Evolutionary conservation across 768 basidiomycete genomes (phyloP), one percentile per base, ranked within the genome.

Genomic region (Leucosporidium creatinivorum): DNA sequence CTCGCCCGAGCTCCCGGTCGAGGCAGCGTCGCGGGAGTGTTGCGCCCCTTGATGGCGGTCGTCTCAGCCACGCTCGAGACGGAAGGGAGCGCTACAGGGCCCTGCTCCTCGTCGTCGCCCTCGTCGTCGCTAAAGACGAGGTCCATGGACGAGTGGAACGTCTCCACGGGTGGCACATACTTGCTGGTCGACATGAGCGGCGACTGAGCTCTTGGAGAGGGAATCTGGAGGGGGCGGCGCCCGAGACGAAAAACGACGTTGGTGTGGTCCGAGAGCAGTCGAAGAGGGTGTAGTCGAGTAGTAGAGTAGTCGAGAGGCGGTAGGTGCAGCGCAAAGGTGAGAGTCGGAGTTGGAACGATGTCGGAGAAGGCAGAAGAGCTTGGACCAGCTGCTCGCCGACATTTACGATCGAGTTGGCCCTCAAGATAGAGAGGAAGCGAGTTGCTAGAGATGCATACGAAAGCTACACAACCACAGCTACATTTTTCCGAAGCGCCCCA

Each of bases 111-210:
- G 44, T 10, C 33, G 17, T 51, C 49, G 15, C 33, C 39, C 2
- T 55, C 39, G 44, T 60, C 64, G 58, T 71, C 70, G 39, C 55
- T 57, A 30, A 71, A 71, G 25, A 52, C 36, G 25, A 72, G 51
- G 39, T 66, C 67, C 54, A 63, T 48, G 12, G 64, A 36, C 13
- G 63, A 63, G 21, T 67, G 47, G 31, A 68, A 64, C 23, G 62
- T 63, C 51, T 58, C 57, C 18, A 36, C 56, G 31, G n/a, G 51
- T 25, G 56, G 21, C 9, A 21, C 33, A 58, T 44, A 44, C 39
- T 33, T 36, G 17, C 23, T 13, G 21, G 23, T 33, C 57, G 57
- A 33, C 57, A 58, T 58, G 57, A 36, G 18, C 10, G 33, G 57
- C 8, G 15, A 19, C 33, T 18, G 17, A 58, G 33, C 23, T 33